phyloP scores from a whole-genome alignment of 148 eudicot species.

The Amaranthus hypochondriacus region DNA sequence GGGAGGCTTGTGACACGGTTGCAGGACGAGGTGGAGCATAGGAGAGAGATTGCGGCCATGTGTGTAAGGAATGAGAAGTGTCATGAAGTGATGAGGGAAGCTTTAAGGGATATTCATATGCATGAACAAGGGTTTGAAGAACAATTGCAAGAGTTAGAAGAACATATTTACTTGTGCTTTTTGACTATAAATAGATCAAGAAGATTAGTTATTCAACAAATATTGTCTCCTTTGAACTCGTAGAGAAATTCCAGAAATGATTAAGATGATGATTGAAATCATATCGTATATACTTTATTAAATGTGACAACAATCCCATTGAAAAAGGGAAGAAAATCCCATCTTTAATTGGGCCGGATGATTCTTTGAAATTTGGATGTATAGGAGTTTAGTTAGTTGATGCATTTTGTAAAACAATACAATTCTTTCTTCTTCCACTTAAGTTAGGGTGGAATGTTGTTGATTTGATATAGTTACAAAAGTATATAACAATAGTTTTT shows the following conservation, averaged over 20 bases:
- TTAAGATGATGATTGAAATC: neutral
- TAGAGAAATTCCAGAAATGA: neutral
- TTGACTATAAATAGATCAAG: slow-evolving; percentile 73
- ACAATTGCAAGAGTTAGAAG: slow-evolving; percentile 76
- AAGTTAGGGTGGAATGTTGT: too few species aligned
- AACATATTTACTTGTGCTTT: slow-evolving; percentile 65
- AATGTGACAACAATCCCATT: too few species aligned
- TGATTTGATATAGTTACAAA: too few species aligned
- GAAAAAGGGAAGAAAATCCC: too few species aligned
- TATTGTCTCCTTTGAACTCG: slow-evolving; percentile 13
- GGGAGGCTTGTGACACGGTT: slow-evolving; percentile 59
- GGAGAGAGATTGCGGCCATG: slow-evolving; percentile 42
- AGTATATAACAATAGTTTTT: too few species aligned
- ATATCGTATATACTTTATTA: too few species aligned
- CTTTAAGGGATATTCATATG: slow-evolving; percentile 43
- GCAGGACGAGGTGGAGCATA: slow-evolving; percentile 62
- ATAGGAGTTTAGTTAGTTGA: too few species aligned
- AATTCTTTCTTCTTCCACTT: too few species aligned
- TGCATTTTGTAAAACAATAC: too few species aligned
- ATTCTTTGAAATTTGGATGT: too few species aligned
- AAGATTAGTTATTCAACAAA: slow-evolving; percentile 39
- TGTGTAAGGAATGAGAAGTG: slow-evolving; percentile 47
- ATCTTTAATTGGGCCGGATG: too few species aligned
- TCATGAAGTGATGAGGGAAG: slow-evolving; percentile 53
- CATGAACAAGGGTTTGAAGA: slow-evolving; percentile 47